Percentiles rank a stretch among this genome's conserved stretches.
Evolutionary conservation across 805 yeast genomes (phyloP).

Genomic region (Candida lessepsii): DNA sequence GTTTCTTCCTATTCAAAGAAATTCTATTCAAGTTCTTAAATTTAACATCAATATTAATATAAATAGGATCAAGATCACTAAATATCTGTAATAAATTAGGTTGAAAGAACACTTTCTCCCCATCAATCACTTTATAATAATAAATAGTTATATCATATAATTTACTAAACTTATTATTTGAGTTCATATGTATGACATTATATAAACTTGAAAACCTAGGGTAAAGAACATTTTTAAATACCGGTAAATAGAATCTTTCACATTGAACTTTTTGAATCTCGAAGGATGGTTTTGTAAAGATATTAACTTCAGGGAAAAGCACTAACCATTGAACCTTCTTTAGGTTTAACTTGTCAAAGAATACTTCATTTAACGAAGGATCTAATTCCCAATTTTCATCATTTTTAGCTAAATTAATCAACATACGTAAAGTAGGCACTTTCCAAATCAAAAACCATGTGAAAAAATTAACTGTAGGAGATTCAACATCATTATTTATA

Average conservation of each 20-base stretch:
- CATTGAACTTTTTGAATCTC: conserved; percentile 54
- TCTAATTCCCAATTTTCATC: conserved; percentile 74
- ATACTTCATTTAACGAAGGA: conserved; percentile 28
- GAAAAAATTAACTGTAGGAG: conserved; percentile 55
- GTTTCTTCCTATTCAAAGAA: conserved; percentile 50
- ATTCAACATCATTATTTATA: conserved; percentile 8
- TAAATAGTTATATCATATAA: conserved; percentile 57
- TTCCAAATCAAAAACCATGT: conserved; percentile 69
- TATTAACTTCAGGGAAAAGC: conserved; percentile 83
- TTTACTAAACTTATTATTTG: conserved; percentile 37
- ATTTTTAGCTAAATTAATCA: conserved; percentile 47
- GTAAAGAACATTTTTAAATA: conserved; percentile 60
- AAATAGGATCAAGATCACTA: conserved; percentile 26
- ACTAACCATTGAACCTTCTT: conserved; percentile 60
- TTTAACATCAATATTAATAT: conserved; percentile 48
- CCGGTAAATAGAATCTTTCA: conserved; percentile 59
- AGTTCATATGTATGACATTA: conserved; percentile 42
- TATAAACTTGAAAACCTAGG: conserved; percentile 69
- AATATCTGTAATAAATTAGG: conserved; percentile 36
- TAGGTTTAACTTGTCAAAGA: conserved; percentile 36
- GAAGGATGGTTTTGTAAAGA: conserved; percentile 50
- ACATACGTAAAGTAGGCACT: conserved; percentile 52
- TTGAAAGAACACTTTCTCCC: conserved; percentile 12
- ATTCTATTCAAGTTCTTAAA: conserved; percentile 46
- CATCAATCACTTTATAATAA: conserved; percentile 26